Conservation (phyloP, 441 rosid genomes). For the Pelargonium citronellum region DNA sequence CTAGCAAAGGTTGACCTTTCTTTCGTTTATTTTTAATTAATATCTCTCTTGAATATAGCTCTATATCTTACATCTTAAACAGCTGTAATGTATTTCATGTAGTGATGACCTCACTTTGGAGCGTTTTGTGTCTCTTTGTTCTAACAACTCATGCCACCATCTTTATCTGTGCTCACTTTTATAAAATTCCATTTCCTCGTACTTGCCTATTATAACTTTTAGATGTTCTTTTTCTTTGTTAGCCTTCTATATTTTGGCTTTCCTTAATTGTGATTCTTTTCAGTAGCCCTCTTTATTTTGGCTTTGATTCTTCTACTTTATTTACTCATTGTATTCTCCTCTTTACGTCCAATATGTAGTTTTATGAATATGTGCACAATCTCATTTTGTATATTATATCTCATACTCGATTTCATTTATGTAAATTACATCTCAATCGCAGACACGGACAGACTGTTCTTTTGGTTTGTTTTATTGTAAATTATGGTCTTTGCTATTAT, state of each 20-base stretch:
- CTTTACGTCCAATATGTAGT: background rate
- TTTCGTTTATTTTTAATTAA: slow-evolving; percentile 5
- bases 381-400: too few relatives aligned
- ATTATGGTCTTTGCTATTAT: slow-evolving; percentile 2
- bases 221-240: background rate
- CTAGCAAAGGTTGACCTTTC: slow-evolving; percentile 57
- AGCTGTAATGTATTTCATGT: background rate
- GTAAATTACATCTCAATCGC: too few relatives aligned
- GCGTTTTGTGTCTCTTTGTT: background rate
- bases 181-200: background rate
- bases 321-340: background rate
- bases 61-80: background rate
- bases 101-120: background rate
- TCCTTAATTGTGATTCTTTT: background rate
- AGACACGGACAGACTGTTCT: too few relatives aligned
- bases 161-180: background rate
- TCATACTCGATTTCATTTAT: too few relatives aligned
- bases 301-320: background rate
- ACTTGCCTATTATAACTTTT: background rate
- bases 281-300: background rate
- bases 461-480: background rate
- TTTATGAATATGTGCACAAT: too few relatives aligned
- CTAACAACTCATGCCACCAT: background rate
- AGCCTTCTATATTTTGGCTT: background rate
- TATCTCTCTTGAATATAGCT: slow-evolving; percentile 2